These are phyloP conservation scores for Clarireedia monteithiana DNA, from an alignment of 2,329 filamentous ascomycete genomes.

Conservation along the genomic window DNA sequence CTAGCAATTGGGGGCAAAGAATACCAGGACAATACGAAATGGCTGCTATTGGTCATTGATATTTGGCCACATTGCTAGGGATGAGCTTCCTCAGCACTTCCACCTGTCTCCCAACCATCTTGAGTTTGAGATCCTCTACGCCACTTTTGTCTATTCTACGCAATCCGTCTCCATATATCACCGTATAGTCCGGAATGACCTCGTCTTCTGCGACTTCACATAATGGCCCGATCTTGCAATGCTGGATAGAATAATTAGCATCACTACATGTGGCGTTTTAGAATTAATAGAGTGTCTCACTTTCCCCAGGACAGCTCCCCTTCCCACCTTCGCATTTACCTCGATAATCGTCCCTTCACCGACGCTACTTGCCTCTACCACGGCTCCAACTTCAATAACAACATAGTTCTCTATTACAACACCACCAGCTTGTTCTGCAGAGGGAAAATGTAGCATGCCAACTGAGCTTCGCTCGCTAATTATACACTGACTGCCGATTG, in stretches of 20 bases:
- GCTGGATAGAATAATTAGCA: slow-evolving; percentile 32
- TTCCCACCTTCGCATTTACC: slow-evolving; percentile 52
- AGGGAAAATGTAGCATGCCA: slow-evolving; percentile 36
- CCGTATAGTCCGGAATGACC: slow-evolving; percentile 56
- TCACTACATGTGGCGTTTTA: background rate
- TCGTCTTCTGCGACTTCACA: slow-evolving; percentile 51
- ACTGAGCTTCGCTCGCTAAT: slow-evolving; percentile 63
- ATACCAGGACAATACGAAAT: slow-evolving; percentile 1
- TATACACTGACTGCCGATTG: slow-evolving; percentile 73
- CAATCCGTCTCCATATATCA: slow-evolving; percentile 59
- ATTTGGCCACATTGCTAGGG: slow-evolving; percentile 43
- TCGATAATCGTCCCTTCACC: slow-evolving; percentile 52
- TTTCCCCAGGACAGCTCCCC: slow-evolving; percentile 55
- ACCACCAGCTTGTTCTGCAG: slow-evolving; percentile 17
- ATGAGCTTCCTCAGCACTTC: slow-evolving; percentile 61
- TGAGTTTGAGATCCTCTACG: slow-evolving; percentile 55
- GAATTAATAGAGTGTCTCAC: slow-evolving; percentile 32
- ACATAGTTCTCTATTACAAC: slow-evolving; percentile 54
- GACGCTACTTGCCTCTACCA: slow-evolving; percentile 45
- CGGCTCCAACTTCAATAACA: slow-evolving; percentile 50
- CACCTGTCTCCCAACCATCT: slow-evolving; percentile 58
- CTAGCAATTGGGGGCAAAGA: background rate
- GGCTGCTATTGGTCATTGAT: slow-evolving; percentile 19
- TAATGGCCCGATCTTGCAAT: slow-evolving; percentile 63
- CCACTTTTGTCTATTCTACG: slow-evolving; percentile 50